Base-by-base conservation (phyloP, 2,329 filamentous ascomycete species). In the Pseudofabraea citricarpa region DNA sequence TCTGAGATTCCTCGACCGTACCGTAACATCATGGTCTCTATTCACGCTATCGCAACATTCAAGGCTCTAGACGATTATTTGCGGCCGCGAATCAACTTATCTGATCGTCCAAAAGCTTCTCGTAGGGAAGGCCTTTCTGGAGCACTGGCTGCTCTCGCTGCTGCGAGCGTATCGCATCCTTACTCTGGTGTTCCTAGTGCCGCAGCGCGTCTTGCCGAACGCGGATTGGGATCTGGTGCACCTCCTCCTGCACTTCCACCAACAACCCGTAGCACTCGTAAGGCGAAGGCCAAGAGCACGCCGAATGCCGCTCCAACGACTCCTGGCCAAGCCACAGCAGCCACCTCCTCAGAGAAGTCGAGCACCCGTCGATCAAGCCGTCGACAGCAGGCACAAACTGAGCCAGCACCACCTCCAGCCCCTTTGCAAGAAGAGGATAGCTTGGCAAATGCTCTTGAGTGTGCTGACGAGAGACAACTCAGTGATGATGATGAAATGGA, bases 21-120 rank as follows among this genome's bases (percentile, higher is more conserved):
- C 61, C 80, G 87, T 18, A 95, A 91, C 54, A 94, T 98, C 50
- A 96, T 96, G 85, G 93, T 98, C 1, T 95, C 90, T 0, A 98
- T 98, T 45, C 93, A 98, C 63, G 93, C 93, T 13, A 97, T 98
- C 58, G 91, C 93, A 2, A 97, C 90, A 0, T 97, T 98, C 71
- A 97, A 96, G 64, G 87, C 91, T 0, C 70, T 98, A 19, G 93
- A 97, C 60, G 93, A 98, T 61, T 98, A 97, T 63, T 74, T 98
- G 33, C 83, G 93, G 27, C 93, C 93, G 6, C 80, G 91, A 48
- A 95, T 98, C 46, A 89, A 75, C 56, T 64, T 93, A 12, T 81
- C 86, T 3, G 90, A 95, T 50, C 80, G 87, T 16, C 79, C 86
- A 10, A 75, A 83, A 33, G 72, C 70, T 8, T 72, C 76, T 22